Evolutionary conservation across 2,329 filamentous ascomycete genomes (phyloP), one percentile per base, ranked within the genome.

Genomic region (Endocalyx cinctus): DNA sequence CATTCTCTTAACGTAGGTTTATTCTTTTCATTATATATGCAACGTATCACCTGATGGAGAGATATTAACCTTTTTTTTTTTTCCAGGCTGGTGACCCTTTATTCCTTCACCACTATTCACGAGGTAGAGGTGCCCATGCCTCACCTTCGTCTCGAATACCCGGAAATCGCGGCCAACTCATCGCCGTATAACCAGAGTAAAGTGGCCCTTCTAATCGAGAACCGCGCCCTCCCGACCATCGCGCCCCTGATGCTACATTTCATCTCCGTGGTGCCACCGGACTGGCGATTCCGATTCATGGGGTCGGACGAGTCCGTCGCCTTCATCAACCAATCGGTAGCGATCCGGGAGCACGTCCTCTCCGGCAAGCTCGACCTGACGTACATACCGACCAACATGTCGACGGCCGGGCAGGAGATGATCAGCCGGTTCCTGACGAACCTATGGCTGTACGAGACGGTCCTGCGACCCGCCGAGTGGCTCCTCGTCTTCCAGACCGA

Each of bases 261-360:
- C 57, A 74, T 74, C 43, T 60, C 67, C 4, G 69, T 76, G 14
- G 66, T 77, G 2, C 72, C 72, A 5, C 66, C 70, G 2, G 71
- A 76, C 55, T 77, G 73, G 73, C 66, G 64, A 18, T 74, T 75
- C 57, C 63, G 65, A 25, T 75, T 75, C 60, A 72, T 75, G 63
- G 72, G 72, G 34, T 72, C 67, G 11, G 18, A 50, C 15, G 60
- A 63, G 31, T 69, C 66, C 6, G 64, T 75, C 17, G 54, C 57
- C 22, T 46, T 46, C 40, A 49, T 74, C 47, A 72, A 72, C 51
- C 29, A 45, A 33, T 67, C 62, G 18, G 52, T 63, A 11, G 67
- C 70, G 25, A 67, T 74, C 49, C 63, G 63, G 8, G 51, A 63
- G 39, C 62, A 67, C 27, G 58, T 66, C 20, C 42, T 38, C 13